These are phyloP conservation scores for Cryptococcus amylolentus DNA, from an alignment of 1,284 basidiomycete genomes.

Conservation along the genomic window DNA sequence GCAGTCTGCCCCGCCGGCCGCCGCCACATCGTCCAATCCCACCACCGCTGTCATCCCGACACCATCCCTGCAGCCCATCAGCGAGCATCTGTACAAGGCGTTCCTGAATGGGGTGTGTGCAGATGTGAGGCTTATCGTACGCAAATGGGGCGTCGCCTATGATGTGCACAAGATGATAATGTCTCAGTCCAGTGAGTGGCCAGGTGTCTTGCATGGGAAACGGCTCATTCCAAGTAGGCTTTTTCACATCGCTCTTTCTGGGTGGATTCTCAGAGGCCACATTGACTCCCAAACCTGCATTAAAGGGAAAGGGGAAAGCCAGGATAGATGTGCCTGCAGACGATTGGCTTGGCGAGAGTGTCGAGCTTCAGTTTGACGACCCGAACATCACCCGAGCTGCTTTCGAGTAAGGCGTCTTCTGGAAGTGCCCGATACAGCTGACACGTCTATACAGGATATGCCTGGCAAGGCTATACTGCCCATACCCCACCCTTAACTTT, in stretches of 20 bases:
- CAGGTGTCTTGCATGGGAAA: not conserved
- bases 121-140: constrained; percentile 68
- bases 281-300: constrained; percentile 4
- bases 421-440: not conserved
- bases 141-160: constrained; percentile 73
- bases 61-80: constrained; percentile 22
- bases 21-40: constrained; percentile 6
- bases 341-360: constrained; percentile 48
- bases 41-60: constrained; percentile 19
- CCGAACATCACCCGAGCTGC: constrained; percentile 74
- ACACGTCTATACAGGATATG: constrained; percentile 59
- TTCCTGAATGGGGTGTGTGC: constrained; percentile 68
- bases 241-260: constrained; percentile 78
- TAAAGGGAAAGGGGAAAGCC: constrained; percentile 18
- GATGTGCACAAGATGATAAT: constrained; percentile 75
- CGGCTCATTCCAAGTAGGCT: constrained; percentile 57
- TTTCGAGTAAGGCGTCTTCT: constrained; percentile 52
- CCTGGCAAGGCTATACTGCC: constrained; percentile 76
- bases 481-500: constrained; percentile 70
- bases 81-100: constrained; percentile 65
- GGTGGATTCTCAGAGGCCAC: constrained; percentile 64
- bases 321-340: constrained; percentile 9
- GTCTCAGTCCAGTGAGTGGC: constrained; percentile 68
- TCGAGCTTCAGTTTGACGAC: constrained; percentile 75
- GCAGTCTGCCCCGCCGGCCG: not conserved